These are phyloP conservation scores for Yamadazyma trypodendri DNA, from an alignment of 1,139 yeast genomes.

Conservation along the genomic window DNA sequence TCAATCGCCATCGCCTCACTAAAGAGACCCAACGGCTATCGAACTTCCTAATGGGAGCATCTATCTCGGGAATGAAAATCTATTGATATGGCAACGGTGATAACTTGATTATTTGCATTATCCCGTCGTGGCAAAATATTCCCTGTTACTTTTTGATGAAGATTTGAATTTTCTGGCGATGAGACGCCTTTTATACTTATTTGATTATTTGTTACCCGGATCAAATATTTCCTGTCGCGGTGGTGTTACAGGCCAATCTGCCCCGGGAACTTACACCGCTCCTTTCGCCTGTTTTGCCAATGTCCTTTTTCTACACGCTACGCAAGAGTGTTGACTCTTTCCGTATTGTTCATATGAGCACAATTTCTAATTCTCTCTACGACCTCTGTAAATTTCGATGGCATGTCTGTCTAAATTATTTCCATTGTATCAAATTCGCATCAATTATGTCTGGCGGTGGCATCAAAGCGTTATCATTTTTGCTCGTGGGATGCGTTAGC, in stretches of 20 bases:
- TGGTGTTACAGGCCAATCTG: no score
- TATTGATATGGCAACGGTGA: constrained; percentile 60
- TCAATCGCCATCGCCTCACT: constrained; percentile 55
- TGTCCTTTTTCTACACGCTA: no score
- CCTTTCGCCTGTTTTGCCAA: no score
- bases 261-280: no score
- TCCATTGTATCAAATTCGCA: constrained; percentile 1
- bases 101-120: constrained; percentile 61
- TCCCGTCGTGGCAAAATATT: constrained; percentile 70
- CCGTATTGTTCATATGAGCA: no score
- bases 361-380: no score
- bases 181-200: background rate
- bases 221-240: no score
- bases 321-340: no score
- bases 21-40: constrained; percentile 48
- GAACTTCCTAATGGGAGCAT: constrained; percentile 62
- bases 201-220: background rate
- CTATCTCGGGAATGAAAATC: constrained; percentile 48
- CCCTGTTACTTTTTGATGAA: constrained; percentile 60
- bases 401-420: background rate
- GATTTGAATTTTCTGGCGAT: constrained; percentile 16
- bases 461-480: constrained; percentile 23
- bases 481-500: constrained; percentile 37
- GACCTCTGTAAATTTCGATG: background rate
- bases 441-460: constrained; percentile 25